Evolutionary conservation across 179 eudicot genomes (phyloP).

Genomic region (Vitellaria paradoxa): DNA sequence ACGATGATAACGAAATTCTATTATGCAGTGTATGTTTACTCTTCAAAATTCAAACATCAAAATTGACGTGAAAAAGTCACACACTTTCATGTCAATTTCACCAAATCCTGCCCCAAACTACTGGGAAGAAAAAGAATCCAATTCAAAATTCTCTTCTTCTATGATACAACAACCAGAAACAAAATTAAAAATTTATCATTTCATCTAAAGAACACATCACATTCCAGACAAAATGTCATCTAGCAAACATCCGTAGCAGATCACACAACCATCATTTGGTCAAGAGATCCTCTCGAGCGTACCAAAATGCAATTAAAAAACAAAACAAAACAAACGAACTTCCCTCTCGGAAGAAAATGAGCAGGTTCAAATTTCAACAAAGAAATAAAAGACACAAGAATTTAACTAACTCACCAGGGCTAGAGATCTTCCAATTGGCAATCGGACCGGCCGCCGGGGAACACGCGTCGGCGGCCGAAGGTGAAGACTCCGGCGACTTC

Average conservation of each 20-base stretch:
- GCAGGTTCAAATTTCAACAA: not conserved
- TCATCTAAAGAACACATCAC: not conserved
- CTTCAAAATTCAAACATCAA: no score
- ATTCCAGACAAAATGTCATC: not conserved
- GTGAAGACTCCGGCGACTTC: conserved; percentile 23
- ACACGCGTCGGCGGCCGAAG: conserved; percentile 30
- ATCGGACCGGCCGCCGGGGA: conserved; percentile 46
- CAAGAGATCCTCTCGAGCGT: no score
- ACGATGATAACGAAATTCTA: no score
- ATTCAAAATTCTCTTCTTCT: not conserved
- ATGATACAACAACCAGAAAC: not conserved
- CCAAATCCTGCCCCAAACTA: no score
- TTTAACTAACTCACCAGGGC: conserved; percentile 52
- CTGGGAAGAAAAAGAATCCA: not conserved
- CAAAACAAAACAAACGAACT: no score
- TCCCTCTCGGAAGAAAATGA: not conserved
- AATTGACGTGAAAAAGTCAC: no score
- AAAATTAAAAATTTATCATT: not conserved
- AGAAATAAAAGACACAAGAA: not conserved
- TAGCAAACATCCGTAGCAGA: no score
- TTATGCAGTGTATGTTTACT: no score
- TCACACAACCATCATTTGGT: no score
- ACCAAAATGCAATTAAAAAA: no score
- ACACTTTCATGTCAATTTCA: no score
- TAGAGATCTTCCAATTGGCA: conserved; percentile 75